Evolutionary conservation across 495 filamentous ascomycete species (phyloP), one percentile per base, ranked within the genome.

Genomic region (Gamarada debralockiae): DNA sequence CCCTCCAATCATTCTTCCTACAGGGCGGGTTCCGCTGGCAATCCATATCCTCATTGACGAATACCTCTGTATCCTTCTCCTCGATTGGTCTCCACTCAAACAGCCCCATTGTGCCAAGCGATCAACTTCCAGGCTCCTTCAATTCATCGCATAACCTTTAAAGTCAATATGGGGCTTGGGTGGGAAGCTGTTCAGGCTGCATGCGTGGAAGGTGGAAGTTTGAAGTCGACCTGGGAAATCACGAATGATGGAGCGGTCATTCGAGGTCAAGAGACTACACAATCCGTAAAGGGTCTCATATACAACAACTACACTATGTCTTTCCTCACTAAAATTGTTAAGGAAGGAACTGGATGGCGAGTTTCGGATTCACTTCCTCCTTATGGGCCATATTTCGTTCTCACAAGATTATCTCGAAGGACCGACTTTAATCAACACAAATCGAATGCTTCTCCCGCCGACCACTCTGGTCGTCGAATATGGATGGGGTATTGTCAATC

Each of bases 1-100:
- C 2, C 9, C 8, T 41, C 20, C 6, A 41, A 29, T 50, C 48
- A 2, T 50, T 20, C 20, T 21, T 50, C 18, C 34, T 50, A 10
- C 48, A 50, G 17, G 48, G 48, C 9, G 48, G 48, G 2, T 18
- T 40, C 10, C 34, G 34, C 17, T 50, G 48, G 48, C 48, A 50
- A 22, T 36, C 48, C 3, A 41, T 50, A 18, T 13, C 15, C 5
- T 36, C 40, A 3, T 24, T 50, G 10, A 50, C 48, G 3, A 50
- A 50, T 41, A 22, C 25, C 6, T 22, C 48, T 5, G 34, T 50
- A 15, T 24, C 21, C 2, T 40, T 50, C 48, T 40, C 34, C 5
- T 23, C 33, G 7, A 22, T 50, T 12, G 36, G 36, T 8, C 14
- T 50, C 12, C 34, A 31, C 10, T 17, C 36, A 2, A 21, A 18